Evolutionary conservation across 371 early-diverging fungal species (phyloP), one percentile per base, ranked within the genome.

Genomic region (Apophysomyces ossiformis): DNA sequence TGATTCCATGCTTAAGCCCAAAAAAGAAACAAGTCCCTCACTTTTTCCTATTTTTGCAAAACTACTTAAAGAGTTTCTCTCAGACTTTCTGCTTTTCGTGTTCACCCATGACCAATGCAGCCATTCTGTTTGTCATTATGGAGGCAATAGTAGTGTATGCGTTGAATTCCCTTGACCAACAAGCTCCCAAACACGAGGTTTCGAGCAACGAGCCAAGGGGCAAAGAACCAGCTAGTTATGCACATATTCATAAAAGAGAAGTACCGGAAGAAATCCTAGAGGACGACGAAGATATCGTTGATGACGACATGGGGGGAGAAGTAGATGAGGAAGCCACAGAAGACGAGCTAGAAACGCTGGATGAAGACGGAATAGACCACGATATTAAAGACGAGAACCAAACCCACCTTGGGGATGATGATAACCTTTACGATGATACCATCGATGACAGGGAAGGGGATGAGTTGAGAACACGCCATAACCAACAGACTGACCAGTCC

Each of bases 121-220:
- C 63, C 37, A 37, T 38, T 21, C 26, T 38, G 11, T 32, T 43
- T 5, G 37, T 63, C 39, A 50, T 56, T 1, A 63, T 56, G 63
- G 39, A 38, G 39, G 41, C 56, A 56, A 56, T 39, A 38, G 39
- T 63, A 26, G 26, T 56, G 21, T 43, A 63, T 56, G 63, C 63
- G 15, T 37, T 56, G 8, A 36, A 56, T 8, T 38, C 63, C 8
- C 15, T 56, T 18, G 57, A 54, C 16, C 56, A 50, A 5, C 8
- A n/a, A 8, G 32, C 32, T 26, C 32, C 32, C 32, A 26, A 26
- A 26, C 32, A 26, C 32, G 32, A 26, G 2, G 32, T 26, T 26
- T 26, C 32, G 32, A 2, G 32, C 32, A 26, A 26, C 32, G 32
- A 26, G 3, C 32, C 32, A 26, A 26, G 32, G 32, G 21, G 5